A percentile compares a stretch with the other conserved stretches of the same genome.
Conservation (phyloP, 192 early-diverging fungal species). For the Mycoemilia scoparia region DNA sequence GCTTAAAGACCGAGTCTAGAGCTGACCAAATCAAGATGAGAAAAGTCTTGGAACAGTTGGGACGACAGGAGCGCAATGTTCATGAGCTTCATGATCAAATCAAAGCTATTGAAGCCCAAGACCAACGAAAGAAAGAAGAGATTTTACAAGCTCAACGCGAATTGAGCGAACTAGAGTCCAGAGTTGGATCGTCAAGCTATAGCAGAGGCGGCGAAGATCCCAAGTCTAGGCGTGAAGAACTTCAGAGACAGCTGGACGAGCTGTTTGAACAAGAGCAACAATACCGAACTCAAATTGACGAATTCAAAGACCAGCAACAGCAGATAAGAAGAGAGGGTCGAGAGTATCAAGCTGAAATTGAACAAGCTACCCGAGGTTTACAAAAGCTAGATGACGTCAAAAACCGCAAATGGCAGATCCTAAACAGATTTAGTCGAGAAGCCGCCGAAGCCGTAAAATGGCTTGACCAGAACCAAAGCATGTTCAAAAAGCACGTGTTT, state of each 20-base stretch:
- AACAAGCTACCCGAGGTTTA: slow-evolving; percentile 22
- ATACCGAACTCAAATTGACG: slow-evolving; percentile 18
- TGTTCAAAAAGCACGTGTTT: slow-evolving; percentile 53
- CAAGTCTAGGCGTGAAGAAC: no score
- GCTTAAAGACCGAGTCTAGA: slow-evolving; percentile 3
- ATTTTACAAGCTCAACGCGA: slow-evolving; percentile 1
- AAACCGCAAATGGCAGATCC: slow-evolving; percentile 28
- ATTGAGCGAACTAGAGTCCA: background rate
- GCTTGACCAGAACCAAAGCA: slow-evolving; percentile 39
- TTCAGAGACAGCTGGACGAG: slow-evolving; percentile 8
- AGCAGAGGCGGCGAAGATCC: background rate
- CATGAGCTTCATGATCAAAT: slow-evolving; percentile 7
- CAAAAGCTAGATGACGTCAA: slow-evolving; percentile 38
- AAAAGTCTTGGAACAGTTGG: slow-evolving; percentile 3
- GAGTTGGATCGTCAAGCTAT: background rate
- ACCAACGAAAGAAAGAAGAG: no score
- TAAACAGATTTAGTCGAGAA: slow-evolving; percentile 31
- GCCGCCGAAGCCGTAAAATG: slow-evolving; percentile 45
- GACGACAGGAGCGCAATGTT: slow-evolving; percentile 10
- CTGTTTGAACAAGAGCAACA: slow-evolving; percentile 16
- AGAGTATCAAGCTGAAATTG: slow-evolving; percentile 14
- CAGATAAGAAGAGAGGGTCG: slow-evolving; percentile 12
- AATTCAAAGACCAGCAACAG: slow-evolving; percentile 25
- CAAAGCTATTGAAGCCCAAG: slow-evolving; percentile 3
- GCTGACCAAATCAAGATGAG: slow-evolving; percentile 5